Base-by-base conservation (phyloP, 805 yeast genomes). In the Priceomyces haplophilus region DNA sequence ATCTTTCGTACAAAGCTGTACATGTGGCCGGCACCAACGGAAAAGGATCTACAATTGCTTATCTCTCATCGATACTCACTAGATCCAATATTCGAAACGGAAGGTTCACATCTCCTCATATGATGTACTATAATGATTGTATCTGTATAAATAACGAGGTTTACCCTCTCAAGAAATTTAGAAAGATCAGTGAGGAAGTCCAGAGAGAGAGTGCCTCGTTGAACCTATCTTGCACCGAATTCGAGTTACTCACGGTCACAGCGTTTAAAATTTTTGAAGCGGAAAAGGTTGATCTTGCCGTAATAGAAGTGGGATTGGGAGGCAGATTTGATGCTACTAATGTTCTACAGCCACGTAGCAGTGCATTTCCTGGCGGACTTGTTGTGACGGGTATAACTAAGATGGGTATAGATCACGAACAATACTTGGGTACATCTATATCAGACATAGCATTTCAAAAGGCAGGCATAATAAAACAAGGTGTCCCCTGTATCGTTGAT, bases 21-120 rank as follows among this genome's bases (percentile, higher is more conserved):
- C 99, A 93, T 57, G 76, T 93, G 3, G 97, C 97, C 0, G 99
- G 99, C 0, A 91, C 99, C 7, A 91, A 91, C 58, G 99, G 99
- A 0, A 91, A 91, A 57, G 99, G 99, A 0, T 89, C 97, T 0
- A 86, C 90, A 0, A 81, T 95, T 45, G 82, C 97, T 0, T 90
- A 89, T 58, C 45, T 93, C 7, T 73, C 88, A 3, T 79, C 88
- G 13, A 70, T 83, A 2, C 61, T 90, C 19, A 71, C 78, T 16
- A 58, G 61, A 11, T 69, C 78, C 17, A 67, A 65, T 1, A 62
- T 77, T 32, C 56, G 62, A 20, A 79, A 81, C 40, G 98, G 98
- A 0, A 77, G 83, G 47, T 91, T 89, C 67, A 89, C 95, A 1
- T 84, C 95, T 3, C 99, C 99, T 1, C 96, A 90, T 64, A 61